phyloP scores from a whole-genome alignment of 495 filamentous ascomycete genomes.

The Xeromyces bisporus region DNA sequence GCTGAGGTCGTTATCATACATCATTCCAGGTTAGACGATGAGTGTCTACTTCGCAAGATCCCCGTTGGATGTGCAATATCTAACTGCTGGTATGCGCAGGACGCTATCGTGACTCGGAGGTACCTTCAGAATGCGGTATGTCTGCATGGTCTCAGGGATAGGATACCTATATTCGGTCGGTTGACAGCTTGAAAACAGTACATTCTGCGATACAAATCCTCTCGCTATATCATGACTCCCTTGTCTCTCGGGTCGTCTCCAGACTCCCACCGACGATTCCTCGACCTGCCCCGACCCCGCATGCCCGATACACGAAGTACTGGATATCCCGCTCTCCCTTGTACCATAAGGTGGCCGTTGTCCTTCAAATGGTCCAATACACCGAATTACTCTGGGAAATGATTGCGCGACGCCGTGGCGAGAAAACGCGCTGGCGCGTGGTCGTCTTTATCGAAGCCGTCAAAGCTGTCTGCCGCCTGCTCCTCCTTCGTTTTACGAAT shows the following conservation, averaged over 20 bases:
- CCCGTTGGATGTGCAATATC: no score
- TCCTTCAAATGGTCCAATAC: constrained; percentile 80
- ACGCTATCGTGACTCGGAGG: constrained; percentile 82
- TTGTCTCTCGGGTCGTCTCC: constrained; percentile 53
- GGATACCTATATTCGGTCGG: no score
- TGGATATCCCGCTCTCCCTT: constrained; percentile 60
- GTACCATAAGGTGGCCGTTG: constrained; percentile 60
- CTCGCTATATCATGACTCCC: constrained; percentile 83
- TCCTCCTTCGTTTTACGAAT: constrained; percentile 70
- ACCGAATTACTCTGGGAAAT: constrained; percentile 80
- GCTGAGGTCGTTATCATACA: constrained; percentile 79
- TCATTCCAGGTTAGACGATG: constrained; percentile 66
- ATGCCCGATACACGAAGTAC: constrained; percentile 79
- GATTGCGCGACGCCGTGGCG: constrained; percentile 68
- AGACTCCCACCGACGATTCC: constrained; percentile 26
- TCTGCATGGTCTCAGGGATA: constrained; percentile 3
- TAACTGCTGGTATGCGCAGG: constrained; percentile 27
- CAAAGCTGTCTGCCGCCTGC: constrained; percentile 72
- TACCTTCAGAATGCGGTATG: constrained; percentile 73
- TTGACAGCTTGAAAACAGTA: no score
- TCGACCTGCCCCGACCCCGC: constrained; percentile 44
- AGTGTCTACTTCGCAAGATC: no score
- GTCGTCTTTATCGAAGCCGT: constrained; percentile 72
- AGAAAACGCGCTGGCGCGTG: constrained; percentile 73
- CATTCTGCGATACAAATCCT: constrained; percentile 79